Evolutionary conservation across 2,329 filamentous ascomycete species (phyloP).

Genomic region (Penicillium sp.): DNA sequence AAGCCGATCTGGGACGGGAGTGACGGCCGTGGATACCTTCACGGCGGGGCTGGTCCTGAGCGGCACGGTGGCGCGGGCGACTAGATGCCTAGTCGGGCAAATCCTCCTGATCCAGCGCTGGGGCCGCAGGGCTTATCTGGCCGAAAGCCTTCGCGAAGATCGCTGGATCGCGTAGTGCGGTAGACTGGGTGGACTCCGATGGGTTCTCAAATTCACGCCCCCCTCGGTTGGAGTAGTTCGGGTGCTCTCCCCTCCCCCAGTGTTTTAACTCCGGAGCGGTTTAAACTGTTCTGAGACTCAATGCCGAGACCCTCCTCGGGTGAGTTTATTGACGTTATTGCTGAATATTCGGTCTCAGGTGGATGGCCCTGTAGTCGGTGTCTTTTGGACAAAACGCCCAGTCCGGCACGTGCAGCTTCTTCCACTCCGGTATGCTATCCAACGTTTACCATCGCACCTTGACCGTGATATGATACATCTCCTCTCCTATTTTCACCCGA

Average conservation of each 20-base stretch:
- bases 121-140: conserved; percentile 27
- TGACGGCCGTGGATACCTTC: conserved; percentile 14
- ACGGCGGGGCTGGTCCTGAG: conserved; percentile 10
- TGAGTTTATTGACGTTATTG: conserved; percentile 8
- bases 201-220: conserved; percentile 11
- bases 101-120: conserved; percentile 20
- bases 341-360: conserved; percentile 11
- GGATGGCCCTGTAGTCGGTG: no score
- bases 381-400: no score
- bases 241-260: not conserved
- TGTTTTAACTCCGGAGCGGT: conserved; percentile 4
- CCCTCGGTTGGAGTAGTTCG: conserved; percentile 10
- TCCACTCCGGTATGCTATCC: not conserved
- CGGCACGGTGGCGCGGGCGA: conserved; percentile 18
- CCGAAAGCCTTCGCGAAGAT: conserved; percentile 14
- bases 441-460: no score
- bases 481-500: not conserved
- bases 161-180: conserved; percentile 19
- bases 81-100: conserved; percentile 24
- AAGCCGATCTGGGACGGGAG: conserved; percentile 7
- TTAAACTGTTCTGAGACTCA: conserved; percentile 12
- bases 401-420: conserved; percentile 12
- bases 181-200: conserved; percentile 16
- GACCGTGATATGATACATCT: not conserved
- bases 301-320: conserved; percentile 15